Percentiles rank a stretch among this genome's conserved stretches.
These are phyloP conservation scores for Fagopyrum tataricum DNA, from an alignment of 148 eudicot species.

Conservation along the genomic window DNA sequence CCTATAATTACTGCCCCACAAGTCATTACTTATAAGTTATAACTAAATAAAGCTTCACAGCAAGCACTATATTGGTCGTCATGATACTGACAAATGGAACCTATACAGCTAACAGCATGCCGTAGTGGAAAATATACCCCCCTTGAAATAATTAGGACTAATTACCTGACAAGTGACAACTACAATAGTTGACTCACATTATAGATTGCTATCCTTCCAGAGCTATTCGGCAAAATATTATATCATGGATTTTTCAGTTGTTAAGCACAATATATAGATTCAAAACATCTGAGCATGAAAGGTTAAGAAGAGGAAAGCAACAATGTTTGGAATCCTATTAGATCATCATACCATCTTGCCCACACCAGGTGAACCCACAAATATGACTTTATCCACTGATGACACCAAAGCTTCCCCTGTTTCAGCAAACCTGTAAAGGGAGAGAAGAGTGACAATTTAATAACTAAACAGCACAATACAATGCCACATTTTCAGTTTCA, in stretches of 20 bases:
- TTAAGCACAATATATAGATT: background rate
- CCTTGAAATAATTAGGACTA: background rate
- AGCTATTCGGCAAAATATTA: background rate
- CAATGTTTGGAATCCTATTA: background rate
- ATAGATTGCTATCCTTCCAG: background rate
- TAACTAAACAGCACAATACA: constrained; percentile 10
- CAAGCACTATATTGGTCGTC: too few species aligned
- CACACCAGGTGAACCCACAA: constrained; percentile 98
- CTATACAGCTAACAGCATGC: background rate
- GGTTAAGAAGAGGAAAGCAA: background rate
- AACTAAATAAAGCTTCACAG: background rate
- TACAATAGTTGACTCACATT: background rate
- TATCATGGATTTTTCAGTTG: background rate
- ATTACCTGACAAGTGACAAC: background rate
- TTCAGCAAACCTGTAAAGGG: constrained; percentile 76
- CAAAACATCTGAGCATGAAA: background rate
- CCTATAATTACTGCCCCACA: background rate
- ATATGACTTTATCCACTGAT: constrained; percentile 94
- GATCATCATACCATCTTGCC: constrained; percentile 66
- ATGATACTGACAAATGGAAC: background rate
- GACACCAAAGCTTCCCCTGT: constrained; percentile 97
- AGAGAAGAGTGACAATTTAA: constrained; percentile 12
- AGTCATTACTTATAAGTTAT: background rate
- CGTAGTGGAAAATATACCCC: background rate
- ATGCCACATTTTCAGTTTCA: background rate